A percentile compares a stretch with the other conserved stretches of the same genome.
Evolutionary conservation across 768 basidiomycete genomes (phyloP).

Genomic region (Leccinum subgranulosum): DNA sequence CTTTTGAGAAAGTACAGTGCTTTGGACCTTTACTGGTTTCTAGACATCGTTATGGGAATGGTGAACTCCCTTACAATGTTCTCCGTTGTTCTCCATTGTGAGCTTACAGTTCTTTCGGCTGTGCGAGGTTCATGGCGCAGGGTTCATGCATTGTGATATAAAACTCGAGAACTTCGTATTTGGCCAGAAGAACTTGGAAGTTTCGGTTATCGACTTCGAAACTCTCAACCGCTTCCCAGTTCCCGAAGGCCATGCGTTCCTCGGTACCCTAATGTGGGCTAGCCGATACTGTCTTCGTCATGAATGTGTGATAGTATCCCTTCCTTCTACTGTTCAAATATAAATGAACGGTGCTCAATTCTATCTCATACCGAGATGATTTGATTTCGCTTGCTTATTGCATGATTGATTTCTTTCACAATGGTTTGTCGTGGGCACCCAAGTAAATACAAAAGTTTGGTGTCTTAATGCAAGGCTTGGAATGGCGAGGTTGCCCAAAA

Average conservation of each 20-base stretch:
- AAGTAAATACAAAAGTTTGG: too few relatives aligned
- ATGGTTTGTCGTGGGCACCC: too few relatives aligned
- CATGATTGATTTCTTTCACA: too few relatives aligned
- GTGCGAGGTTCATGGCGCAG: too few relatives aligned
- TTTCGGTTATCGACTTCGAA: not conserved
- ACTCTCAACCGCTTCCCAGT: not conserved
- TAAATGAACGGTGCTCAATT: too few relatives aligned
- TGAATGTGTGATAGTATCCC: too few relatives aligned
- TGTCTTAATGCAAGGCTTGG: too few relatives aligned
- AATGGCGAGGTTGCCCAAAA: too few relatives aligned
- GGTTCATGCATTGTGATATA: not conserved
- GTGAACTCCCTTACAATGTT: not conserved
- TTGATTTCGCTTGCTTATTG: too few relatives aligned
- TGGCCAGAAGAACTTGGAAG: not conserved
- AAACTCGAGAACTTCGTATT: not conserved
- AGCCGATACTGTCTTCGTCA: not conserved
- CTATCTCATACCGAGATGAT: too few relatives aligned
- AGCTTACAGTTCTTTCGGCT: not conserved
- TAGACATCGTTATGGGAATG: not conserved
- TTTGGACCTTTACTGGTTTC: not conserved
- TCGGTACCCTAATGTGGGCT: not conserved
- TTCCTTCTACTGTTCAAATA: too few relatives aligned
- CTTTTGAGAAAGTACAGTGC: not conserved
- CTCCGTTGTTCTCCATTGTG: not conserved
- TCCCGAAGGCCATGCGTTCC: not conserved